These are phyloP conservation scores for Aspergillus ochraceoroseus DNA, from an alignment of 2,329 filamentous ascomycete species.

Conservation along the genomic window DNA sequence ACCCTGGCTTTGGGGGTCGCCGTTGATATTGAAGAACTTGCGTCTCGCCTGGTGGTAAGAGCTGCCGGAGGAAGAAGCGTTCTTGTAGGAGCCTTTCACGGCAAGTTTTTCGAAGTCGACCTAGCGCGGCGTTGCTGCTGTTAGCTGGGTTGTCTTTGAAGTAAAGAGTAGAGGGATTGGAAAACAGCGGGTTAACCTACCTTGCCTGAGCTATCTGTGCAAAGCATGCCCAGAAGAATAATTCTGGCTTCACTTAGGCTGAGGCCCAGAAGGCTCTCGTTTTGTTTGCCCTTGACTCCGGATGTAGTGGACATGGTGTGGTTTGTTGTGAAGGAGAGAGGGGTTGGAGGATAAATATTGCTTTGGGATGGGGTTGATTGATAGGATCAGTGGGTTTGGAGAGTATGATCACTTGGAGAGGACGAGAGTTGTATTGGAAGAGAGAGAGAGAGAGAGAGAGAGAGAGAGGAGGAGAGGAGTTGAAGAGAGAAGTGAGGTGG, in stretches of 20 bases:
- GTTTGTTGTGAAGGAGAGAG: not conserved
- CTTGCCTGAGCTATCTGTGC: constrained; percentile 15
- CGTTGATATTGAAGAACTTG: constrained; percentile 29
- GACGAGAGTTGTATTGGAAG: not conserved
- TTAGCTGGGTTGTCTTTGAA: not conserved
- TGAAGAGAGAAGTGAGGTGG: constrained; percentile 4
- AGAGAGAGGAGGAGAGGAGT: not conserved
- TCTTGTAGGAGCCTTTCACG: constrained; percentile 35
- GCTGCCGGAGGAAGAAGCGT: constrained; percentile 32
- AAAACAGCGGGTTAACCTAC: constrained; percentile 9
- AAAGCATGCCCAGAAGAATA: constrained; percentile 20
- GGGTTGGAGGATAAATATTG: not conserved
- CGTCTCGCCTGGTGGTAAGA: constrained; percentile 36
- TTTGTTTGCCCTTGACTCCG: constrained; percentile 13
- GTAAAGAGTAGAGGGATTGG: too few species aligned
- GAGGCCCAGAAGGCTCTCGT: constrained; percentile 20
- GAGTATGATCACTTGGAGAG: not conserved
- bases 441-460: not conserved
- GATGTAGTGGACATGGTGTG: constrained; percentile 15
- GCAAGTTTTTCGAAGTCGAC: constrained; percentile 41
- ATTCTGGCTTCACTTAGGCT: constrained; percentile 17
- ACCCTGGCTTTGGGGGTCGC: not conserved
- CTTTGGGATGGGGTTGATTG: not conserved
- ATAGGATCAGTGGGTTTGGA: not conserved
- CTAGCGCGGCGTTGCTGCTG: constrained; percentile 25